A percentile compares a stretch with the other conserved stretches of the same genome.
Conservation (phyloP, 2,329 filamentous ascomycete species). For the Paecilomyces sp. region DNA sequence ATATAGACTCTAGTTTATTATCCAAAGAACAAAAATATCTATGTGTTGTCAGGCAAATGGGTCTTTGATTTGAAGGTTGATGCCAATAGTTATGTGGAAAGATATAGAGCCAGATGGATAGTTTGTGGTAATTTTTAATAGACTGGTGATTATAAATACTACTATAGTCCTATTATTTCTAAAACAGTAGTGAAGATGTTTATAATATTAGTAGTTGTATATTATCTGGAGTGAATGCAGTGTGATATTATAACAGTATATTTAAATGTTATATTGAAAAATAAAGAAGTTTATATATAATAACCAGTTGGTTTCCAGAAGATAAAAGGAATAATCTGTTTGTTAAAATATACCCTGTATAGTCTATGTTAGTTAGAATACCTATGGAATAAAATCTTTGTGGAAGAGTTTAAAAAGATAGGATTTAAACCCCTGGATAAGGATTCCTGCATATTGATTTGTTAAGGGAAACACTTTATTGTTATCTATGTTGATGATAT, state of each 20-base stretch:
- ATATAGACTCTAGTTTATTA: too few relatives aligned
- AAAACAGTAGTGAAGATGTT: background rate
- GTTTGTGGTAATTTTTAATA: background rate
- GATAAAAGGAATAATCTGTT: background rate
- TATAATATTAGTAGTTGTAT: background rate
- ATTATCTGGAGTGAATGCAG: background rate
- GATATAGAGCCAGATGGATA: background rate
- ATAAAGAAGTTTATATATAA: background rate
- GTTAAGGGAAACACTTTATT: too few relatives aligned
- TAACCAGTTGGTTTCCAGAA: background rate
- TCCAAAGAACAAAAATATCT: background rate
- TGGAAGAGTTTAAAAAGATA: background rate
- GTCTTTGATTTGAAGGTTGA: background rate
- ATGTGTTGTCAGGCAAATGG: background rate
- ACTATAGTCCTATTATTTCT: background rate
- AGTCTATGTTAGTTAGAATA: background rate
- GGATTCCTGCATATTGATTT: background rate
- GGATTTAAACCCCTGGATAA: background rate
- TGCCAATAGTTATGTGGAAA: background rate
- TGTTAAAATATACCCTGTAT: background rate
- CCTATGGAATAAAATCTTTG: background rate
- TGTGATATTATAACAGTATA: background rate
- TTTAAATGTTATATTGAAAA: background rate
- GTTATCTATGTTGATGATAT: too few relatives aligned
- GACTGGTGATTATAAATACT: background rate